Percentiles rank a stretch among this genome's conserved stretches.
Conservation (phyloP, 2,329 filamentous ascomycete species). For the Xylariaceae sp. region DNA sequence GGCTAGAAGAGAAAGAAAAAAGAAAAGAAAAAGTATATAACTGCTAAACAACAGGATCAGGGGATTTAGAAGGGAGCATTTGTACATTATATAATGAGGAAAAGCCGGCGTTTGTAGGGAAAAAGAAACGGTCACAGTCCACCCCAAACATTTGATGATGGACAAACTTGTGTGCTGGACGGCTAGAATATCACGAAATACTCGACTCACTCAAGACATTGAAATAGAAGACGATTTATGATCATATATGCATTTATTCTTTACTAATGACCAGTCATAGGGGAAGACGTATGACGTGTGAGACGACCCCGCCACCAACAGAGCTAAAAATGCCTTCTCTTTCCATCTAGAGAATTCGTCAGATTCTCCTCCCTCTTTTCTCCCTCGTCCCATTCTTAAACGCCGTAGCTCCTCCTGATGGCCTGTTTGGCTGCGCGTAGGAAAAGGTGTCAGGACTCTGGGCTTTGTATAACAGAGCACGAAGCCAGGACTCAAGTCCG, state of each 20-base stretch:
- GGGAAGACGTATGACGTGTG: no score
- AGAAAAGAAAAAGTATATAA: conserved; percentile 9
- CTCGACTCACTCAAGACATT: conserved; percentile 17
- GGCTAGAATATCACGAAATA: conserved; percentile 15
- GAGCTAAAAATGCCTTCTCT: no score
- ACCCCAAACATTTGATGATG: conserved; percentile 7
- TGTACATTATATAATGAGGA: conserved; percentile 17
- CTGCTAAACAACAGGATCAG: conserved; percentile 10
- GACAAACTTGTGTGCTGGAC: conserved; percentile 7
- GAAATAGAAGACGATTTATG: conserved; percentile 3
- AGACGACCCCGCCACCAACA: no score
- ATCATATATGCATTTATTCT: not conserved
- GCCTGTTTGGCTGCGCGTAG: no score
- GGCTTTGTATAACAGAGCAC: no score
- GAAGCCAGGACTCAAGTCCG: no score
- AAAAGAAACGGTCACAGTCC: not conserved
- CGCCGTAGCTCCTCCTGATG: no score
- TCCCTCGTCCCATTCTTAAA: no score
- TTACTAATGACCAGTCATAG: no score
- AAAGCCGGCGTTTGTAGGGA: conserved; percentile 21
- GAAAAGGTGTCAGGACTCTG: no score
- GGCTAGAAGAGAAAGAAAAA: not conserved
- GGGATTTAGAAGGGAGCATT: conserved; percentile 10
- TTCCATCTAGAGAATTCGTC: no score
- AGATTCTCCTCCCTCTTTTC: no score